Evolutionary conservation across 805 yeast genomes (phyloP), one percentile per base, ranked within the genome.

Genomic region (Myxozyma mucilagina): DNA sequence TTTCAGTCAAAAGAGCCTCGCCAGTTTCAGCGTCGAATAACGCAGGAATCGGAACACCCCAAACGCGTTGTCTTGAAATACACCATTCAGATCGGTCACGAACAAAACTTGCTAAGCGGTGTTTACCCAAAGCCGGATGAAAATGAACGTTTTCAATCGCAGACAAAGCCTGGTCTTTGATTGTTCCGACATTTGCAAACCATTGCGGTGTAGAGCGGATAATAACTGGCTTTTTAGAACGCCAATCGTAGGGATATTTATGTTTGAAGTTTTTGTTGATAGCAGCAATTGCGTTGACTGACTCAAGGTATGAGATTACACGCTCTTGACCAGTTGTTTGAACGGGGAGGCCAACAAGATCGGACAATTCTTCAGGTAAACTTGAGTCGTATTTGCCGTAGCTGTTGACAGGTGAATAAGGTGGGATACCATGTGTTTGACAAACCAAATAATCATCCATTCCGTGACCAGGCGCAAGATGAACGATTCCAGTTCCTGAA

Each of bases 21-120:
- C 83, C 87, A 1, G 89, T 82, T 41, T 78, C 78, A 56, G 76
- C 77, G 49, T 82, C 77, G 74, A 87, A 89, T 8, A 94, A 75
- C 0, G 89, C 94, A 0, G 99, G 98, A 43, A 94, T 88, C 1
- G 99, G 99, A 38, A 94, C 97, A 49, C 99, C 99, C 99, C 99
- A 94, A 18, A 83, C 80, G 66, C 99, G 84, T 73, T 94, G 99
- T 69, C 99, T 80, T 1, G 98, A 92, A 36, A 94, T 91, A 75
- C 99, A 94, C 99, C 99, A 94, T 71, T 94, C 99, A 64, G 85
- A 84, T 74, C 99, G 83, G 53, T 86, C 84, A 20, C 77, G 78
- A 34, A 91, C 81, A 71, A 93, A 94, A 13, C 96, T 83, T 1
- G 78, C 68, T 38, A 94, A 79, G 64, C 98, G 80, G 53, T 82